These are phyloP conservation scores for Candida argentea DNA, from an alignment of 805 yeast genomes.

Conservation along the genomic window DNA sequence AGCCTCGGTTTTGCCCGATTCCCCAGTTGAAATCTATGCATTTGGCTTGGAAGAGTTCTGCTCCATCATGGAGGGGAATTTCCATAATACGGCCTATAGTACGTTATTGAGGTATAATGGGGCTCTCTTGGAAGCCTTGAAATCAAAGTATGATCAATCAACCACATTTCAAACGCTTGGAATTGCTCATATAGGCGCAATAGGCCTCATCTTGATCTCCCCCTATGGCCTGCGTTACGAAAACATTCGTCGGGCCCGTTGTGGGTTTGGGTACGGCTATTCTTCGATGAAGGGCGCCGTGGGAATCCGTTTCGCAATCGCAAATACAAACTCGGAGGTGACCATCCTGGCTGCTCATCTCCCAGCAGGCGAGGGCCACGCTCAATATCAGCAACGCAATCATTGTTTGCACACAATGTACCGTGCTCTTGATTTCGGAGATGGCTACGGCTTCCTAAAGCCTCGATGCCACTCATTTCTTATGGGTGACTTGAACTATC, in stretches of 20 bases:
- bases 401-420: constrained; percentile 39
- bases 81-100: constrained; percentile 23
- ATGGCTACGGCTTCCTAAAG: constrained; percentile 42
- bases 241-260: constrained; percentile 17
- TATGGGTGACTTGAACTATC: constrained; percentile 80
- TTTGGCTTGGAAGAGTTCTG: constrained; percentile 64
- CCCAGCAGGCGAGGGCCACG: constrained; percentile 65
- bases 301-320: constrained; percentile 41
- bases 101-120: constrained; percentile 28
- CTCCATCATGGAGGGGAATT: constrained; percentile 44
- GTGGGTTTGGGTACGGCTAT: constrained; percentile 46
- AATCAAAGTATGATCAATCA: constrained; percentile 18
- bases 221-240: constrained; percentile 27
- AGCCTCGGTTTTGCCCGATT: constrained; percentile 15
- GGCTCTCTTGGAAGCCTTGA: constrained; percentile 23
- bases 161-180: constrained; percentile 33
- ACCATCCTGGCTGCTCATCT: constrained; percentile 68
- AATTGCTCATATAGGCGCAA: constrained; percentile 43
- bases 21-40: constrained; percentile 37
- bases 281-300: constrained; percentile 72
- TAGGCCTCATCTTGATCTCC: constrained; percentile 43
- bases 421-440: constrained; percentile 46
- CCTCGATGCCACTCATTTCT: constrained; percentile 53
- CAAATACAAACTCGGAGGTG: constrained; percentile 21
- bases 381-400: constrained; percentile 39